Evolutionary conservation across 2,329 filamentous ascomycete genomes (phyloP).

Genomic region (Fusarium nurragi): DNA sequence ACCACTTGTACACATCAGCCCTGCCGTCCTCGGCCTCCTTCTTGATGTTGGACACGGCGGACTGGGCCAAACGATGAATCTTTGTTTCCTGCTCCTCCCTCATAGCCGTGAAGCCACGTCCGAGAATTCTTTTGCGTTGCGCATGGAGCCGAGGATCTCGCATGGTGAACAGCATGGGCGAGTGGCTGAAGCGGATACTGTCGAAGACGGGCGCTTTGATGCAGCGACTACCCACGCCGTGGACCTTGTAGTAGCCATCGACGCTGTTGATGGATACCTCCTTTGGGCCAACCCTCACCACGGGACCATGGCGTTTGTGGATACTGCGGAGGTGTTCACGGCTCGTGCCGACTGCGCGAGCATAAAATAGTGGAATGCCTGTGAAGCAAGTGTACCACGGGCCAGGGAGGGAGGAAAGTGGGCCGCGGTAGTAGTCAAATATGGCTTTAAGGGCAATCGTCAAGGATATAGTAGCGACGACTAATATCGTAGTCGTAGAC

Average conservation of each 20-base stretch:
- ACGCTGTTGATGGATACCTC: slow-evolving; percentile 12
- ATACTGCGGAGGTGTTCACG: slow-evolving; percentile 2
- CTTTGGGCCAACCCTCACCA: not conserved
- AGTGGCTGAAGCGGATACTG: slow-evolving; percentile 12
- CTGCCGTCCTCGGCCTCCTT: not conserved
- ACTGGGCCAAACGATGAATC: not conserved
- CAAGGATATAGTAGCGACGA: not conserved
- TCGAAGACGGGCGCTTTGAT: slow-evolving; percentile 11
- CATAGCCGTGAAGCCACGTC: not conserved
- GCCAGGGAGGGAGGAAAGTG: not conserved
- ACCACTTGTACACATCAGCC: slow-evolving; percentile 18
- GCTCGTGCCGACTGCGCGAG: slow-evolving; percentile 3
- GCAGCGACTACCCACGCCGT: slow-evolving; percentile 9
- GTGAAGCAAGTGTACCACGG: slow-evolving; percentile 11
- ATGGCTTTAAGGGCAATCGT: not conserved
- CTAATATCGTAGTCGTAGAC: not conserved
- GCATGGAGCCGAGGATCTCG: slow-evolving; percentile 8
- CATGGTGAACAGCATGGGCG: slow-evolving; percentile 6
- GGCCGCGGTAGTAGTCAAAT: not conserved
- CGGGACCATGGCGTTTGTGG: not conserved
- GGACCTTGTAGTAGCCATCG: slow-evolving; percentile 14
- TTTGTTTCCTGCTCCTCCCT: not conserved
- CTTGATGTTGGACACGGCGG: not conserved
- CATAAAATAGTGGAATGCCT: not conserved
- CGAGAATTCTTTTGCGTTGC: not conserved